phyloP scores from a whole-genome alignment of 2,329 filamentous ascomycete species.

The Stenocarpella maydis region DNA sequence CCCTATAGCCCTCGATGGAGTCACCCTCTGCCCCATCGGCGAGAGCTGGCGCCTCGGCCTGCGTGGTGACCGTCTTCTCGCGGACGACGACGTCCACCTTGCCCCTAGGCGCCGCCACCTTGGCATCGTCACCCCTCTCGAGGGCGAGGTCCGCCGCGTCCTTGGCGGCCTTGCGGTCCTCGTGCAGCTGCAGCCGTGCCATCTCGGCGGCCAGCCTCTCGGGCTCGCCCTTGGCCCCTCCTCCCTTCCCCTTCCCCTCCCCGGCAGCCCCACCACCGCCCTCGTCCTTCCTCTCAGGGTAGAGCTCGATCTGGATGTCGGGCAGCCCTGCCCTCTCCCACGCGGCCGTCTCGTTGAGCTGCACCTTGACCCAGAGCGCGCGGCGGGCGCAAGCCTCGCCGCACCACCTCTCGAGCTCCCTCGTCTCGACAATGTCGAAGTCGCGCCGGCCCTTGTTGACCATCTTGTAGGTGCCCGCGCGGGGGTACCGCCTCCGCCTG shows the following conservation, averaged over 20 bases:
- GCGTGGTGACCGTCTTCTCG: constrained; percentile 57
- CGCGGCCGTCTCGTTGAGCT: constrained; percentile 83
- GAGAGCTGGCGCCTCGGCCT: constrained; percentile 50
- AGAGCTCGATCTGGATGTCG: constrained; percentile 65
- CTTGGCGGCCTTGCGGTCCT: constrained; percentile 50
- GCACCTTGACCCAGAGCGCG: constrained; percentile 86
- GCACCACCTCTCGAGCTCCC: constrained; percentile 88
- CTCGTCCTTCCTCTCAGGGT: constrained; percentile 69
- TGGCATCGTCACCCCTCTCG: constrained; percentile 53
- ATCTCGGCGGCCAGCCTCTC: constrained; percentile 46
- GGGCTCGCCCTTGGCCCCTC: constrained; percentile 30
- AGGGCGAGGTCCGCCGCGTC: constrained; percentile 56
- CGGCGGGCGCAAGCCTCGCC: constrained; percentile 78
- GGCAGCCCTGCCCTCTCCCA: constrained; percentile 77
- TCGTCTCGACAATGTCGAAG: constrained; percentile 73
- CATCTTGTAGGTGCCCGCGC: constrained; percentile 73
- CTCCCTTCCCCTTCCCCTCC: background rate
- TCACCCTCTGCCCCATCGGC: constrained; percentile 45
- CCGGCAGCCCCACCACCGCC: no score
- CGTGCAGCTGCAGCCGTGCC: constrained; percentile 54
- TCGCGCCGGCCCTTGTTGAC: constrained; percentile 60
- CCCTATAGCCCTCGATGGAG: constrained; percentile 60
- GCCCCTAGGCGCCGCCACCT: constrained; percentile 39
- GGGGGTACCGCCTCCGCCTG: constrained; percentile 63
- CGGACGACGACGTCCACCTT: constrained; percentile 58